Base-by-base conservation (phyloP, 768 basidiomycete genomes). In the Auriculariales sp. region DNA sequence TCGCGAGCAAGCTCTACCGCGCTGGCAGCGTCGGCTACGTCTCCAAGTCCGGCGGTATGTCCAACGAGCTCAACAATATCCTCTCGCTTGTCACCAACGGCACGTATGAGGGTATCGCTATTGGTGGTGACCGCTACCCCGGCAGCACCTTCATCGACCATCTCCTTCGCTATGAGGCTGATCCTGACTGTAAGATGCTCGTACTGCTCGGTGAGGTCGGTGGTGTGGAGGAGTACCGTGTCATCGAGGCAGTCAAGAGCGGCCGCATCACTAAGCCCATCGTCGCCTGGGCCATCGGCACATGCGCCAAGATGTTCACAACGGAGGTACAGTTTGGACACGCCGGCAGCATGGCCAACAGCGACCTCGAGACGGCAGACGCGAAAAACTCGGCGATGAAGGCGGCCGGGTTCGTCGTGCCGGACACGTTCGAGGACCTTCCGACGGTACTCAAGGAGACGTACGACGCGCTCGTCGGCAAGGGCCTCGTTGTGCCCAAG, bases 301-400 rank as follows among this genome's bases (percentile, higher is more conserved):
- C 95, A 35, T 99, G 95, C 66, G 95, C 95, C 59, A 95, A 95
- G 81, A 98, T 99, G 95, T 99, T 98, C 72, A 74, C 91, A 35
- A 97, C 95, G 46, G 95, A 97, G 67, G 95, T 98, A 48, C 95
- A 98, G 70, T 99, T 98, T 68, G 95, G 95, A 17, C 95, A 99
- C 69, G 95, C 95, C 46, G 95, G 95, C 24, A 84, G 81, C 42
- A 89, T 99, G 85, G 95, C 94, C 53, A 95, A 98, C 75, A 92
- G 90, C 55, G 91, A 92, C 57, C 66, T 85, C 64, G 95, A 99
- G 74, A 99, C 95, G 3, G 95, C 95, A 30, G 93, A 97, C 59
- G 85, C 94, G 58, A 98, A 98, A 84, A 99, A 99, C 74, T 67
- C 66, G 46, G 89, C 89, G 19, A 98, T 99, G 94, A 79, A 78